These are phyloP conservation scores for Tricladium varicosporioides DNA, from an alignment of 2,329 filamentous ascomycete species.

Conservation along the genomic window DNA sequence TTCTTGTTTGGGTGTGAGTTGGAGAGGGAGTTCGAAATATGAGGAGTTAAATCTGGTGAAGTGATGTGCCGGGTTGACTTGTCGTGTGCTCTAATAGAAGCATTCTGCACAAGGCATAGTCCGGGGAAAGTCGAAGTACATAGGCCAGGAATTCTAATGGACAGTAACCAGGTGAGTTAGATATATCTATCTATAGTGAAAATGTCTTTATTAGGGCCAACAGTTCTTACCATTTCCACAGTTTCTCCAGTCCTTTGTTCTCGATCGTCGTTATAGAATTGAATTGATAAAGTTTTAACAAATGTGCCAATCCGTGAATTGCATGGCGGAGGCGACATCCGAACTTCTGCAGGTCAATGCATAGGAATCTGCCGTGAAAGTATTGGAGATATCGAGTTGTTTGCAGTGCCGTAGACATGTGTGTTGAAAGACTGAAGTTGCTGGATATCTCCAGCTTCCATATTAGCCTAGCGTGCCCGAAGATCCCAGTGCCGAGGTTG, in stretches of 20 bases:
- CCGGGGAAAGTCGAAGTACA: too few relatives aligned
- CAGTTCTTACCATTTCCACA: background rate
- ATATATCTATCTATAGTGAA: too few relatives aligned
- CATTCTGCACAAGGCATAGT: too few relatives aligned
- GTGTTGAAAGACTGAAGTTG: background rate
- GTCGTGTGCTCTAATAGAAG: too few relatives aligned
- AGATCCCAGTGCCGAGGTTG: background rate
- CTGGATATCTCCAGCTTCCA: background rate
- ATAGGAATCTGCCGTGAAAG: background rate
- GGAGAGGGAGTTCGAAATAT: too few relatives aligned
- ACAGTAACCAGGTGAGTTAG: too few relatives aligned
- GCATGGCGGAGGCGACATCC: background rate
- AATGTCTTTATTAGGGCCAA: too few relatives aligned
- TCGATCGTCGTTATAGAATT: background rate
- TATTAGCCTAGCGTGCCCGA: constrained; percentile 1
- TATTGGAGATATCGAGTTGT: background rate
- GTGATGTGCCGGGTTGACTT: too few relatives aligned
- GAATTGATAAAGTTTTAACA: too few relatives aligned
- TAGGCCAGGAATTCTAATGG: too few relatives aligned
- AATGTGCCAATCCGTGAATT: background rate
- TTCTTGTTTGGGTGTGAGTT: too few relatives aligned
- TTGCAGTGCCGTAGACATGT: background rate
- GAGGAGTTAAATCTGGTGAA: too few relatives aligned
- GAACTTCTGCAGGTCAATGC: background rate
- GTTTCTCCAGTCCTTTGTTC: background rate